These are phyloP conservation scores for Pythium monospermum DNA, from an alignment of 352 stramenopile species.

Conservation along the genomic window DNA sequence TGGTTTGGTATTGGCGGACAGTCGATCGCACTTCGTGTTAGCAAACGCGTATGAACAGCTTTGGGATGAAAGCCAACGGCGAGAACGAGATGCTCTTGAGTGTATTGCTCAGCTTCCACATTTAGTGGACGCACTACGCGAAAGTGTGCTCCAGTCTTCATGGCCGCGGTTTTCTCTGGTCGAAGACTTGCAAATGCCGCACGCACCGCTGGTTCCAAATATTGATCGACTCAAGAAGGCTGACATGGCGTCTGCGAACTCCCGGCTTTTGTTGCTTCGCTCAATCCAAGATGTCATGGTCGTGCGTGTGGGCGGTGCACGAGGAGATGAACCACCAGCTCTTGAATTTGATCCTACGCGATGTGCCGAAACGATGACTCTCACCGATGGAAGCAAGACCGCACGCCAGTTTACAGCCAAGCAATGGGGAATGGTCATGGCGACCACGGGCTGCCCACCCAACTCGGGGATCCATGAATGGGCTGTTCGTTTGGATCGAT, in stretches of 20 bases:
- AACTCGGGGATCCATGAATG: conserved; percentile 87
- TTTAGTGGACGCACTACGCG: conserved; percentile 56
- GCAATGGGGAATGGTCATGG: conserved; percentile 89
- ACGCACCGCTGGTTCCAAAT: conserved; percentile 62
- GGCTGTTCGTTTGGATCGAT: conserved; percentile 82
- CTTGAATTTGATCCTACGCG: conserved; percentile 84
- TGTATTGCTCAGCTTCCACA: conserved; percentile 55
- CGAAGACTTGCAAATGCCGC: conserved; percentile 53
- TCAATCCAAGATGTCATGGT: conserved; percentile 86
- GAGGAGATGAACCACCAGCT: conserved; percentile 65
- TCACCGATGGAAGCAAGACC: conserved; percentile 78
- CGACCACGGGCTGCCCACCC: conserved; percentile 73
- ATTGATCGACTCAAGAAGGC: conserved; percentile 38
- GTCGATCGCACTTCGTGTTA: conserved; percentile 41
- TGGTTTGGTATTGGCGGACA: conserved; percentile 31
- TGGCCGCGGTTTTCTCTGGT: conserved; percentile 59
- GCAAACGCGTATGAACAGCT: conserved; percentile 65
- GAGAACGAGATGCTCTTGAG: conserved; percentile 66
- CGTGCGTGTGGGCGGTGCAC: conserved; percentile 62
- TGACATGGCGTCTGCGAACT: conserved; percentile 25
- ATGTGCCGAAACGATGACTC: conserved; percentile 86
- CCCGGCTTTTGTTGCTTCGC: conserved; percentile 61
- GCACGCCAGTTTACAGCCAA: conserved; percentile 89
- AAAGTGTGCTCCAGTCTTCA: conserved; percentile 52
- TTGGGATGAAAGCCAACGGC: conserved; percentile 49